Evolutionary conservation across 2,329 filamentous ascomycete genomes (phyloP), one percentile per base, ranked within the genome.

Genomic region (Fusarium lyarnte): DNA sequence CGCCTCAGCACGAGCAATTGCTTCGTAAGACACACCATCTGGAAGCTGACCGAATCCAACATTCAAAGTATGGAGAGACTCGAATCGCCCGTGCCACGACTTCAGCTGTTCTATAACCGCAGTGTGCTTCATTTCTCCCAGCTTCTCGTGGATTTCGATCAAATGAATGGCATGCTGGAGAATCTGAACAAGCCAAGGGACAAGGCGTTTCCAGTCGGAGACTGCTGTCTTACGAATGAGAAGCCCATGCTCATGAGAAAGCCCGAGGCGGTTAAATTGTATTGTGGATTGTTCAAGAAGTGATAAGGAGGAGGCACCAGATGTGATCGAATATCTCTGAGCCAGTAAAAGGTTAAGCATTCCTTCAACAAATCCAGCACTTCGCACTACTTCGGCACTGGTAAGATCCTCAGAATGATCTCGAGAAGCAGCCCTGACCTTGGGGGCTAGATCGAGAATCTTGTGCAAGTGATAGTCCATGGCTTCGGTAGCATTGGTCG

Each of bases 401-500:
- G 92, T 97, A 42, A 99, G 83, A 72, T 99, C 97, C 41, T 93
- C 91, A 1, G 93, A 94, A 81, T 97, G 94, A 55, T 94, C 91
- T 71, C 90, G 87, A 14, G 89, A 85, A 35, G 91, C 87, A 45
- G 88, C 85, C 76, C 95, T 89, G 54, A 92, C 88, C 73, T 88
- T 87, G 21, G 91, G 88, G 73, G 93, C 89, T 17, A 94, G 81
- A 78, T 95, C 93, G 33, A 98, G 84, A 35, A 94, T 86, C 78
- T 93, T 92, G 81, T 97, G 91, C 79, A 97, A 92, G 76, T 93
- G 91, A 73, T 92, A 91, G 57, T 97, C 90, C 13, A 90, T 86
- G 23, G 82, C 80, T 54, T 69, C 69, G 36, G 72, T 49, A 8
- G 69, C 59, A 31, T 46, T 77, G 25, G 74, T 66, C 36, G 74